These are phyloP conservation scores for Mycena indigotica DNA, from an alignment of 768 basidiomycete genomes.

Conservation along the genomic window DNA sequence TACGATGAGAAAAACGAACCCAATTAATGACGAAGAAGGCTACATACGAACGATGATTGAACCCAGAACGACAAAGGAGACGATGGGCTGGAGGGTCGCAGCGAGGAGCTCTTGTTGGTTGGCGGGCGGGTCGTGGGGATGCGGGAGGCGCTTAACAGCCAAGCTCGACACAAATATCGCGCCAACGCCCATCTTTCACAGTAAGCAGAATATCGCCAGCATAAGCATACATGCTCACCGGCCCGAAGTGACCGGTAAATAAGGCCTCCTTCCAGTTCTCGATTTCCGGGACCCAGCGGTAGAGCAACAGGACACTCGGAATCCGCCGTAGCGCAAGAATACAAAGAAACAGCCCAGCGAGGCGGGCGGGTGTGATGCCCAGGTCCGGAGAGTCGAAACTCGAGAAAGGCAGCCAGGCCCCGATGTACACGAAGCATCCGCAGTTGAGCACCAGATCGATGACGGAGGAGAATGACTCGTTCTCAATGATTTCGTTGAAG, in stretches of 20 bases:
- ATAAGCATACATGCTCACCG: slow-evolving; percentile 40
- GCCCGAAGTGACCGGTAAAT: slow-evolving; percentile 89
- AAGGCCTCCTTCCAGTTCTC: slow-evolving; percentile 81
- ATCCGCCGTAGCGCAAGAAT: slow-evolving; percentile 80
- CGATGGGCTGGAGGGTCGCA: slow-evolving; percentile 75
- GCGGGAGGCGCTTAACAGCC: slow-evolving; percentile 63
- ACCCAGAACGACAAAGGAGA: slow-evolving; percentile 82
- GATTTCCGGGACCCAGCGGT: slow-evolving; percentile 88
- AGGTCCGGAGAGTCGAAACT: slow-evolving; percentile 57
- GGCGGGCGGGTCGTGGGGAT: slow-evolving; percentile 58
- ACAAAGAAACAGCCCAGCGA: slow-evolving; percentile 65
- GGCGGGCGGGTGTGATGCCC: slow-evolving; percentile 69
- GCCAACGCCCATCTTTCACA: slow-evolving; percentile 81
- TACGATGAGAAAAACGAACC: not conserved
- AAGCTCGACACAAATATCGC: slow-evolving; percentile 86
- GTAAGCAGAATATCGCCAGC: too few species aligned
- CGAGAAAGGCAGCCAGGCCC: slow-evolving; percentile 81
- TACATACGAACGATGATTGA: slow-evolving; percentile 82
- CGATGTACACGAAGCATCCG: slow-evolving; percentile 80
- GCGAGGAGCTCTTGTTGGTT: slow-evolving; percentile 76
- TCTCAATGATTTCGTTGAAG: slow-evolving; percentile 78
- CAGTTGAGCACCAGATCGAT: slow-evolving; percentile 87
- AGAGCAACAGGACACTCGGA: slow-evolving; percentile 74
- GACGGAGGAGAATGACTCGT: slow-evolving; percentile 86
- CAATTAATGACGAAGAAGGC: not conserved